phyloP scores from a whole-genome alignment of 1,284 basidiomycete species.

The Cryptococcus hybrid region DNA sequence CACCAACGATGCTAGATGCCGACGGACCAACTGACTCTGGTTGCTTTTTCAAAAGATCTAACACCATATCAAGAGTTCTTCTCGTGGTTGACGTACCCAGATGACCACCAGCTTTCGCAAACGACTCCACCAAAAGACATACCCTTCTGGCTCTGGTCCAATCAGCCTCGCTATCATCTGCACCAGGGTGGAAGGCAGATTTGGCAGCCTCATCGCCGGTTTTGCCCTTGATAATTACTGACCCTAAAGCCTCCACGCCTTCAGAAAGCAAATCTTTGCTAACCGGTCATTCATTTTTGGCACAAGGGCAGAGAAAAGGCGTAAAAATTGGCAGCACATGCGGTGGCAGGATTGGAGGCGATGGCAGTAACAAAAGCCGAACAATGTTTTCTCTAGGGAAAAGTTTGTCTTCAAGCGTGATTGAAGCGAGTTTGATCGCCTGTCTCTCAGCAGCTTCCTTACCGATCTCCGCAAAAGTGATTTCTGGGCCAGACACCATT shows the following conservation, averaged over 20 bases:
- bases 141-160: conserved; percentile 64
- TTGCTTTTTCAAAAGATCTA: conserved; percentile 56
- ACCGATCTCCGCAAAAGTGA: conserved; percentile 57
- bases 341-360: conserved; percentile 66
- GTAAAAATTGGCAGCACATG: conserved; percentile 65
- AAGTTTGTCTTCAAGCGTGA: conserved; percentile 62
- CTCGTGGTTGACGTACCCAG: conserved; percentile 55
- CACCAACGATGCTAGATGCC: conserved; percentile 28
- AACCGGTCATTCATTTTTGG: conserved; percentile 62
- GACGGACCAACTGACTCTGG: conserved; percentile 19
- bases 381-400: conserved; percentile 67
- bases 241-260: conserved; percentile 63
- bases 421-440: conserved; percentile 53
- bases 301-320: conserved; percentile 60
- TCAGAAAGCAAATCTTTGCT: conserved; percentile 61
- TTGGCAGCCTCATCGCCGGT: conserved; percentile 50
- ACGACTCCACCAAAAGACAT: conserved; percentile 59
- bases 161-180: conserved; percentile 55
- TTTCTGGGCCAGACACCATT: conserved; percentile 47
- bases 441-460: conserved; percentile 62
- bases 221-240: conserved; percentile 26
- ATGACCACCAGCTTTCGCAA: conserved; percentile 60
- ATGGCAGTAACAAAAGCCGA: conserved; percentile 74
- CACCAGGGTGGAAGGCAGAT: conserved; percentile 51
- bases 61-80: conserved; percentile 61